Percentiles rank a stretch among this genome's conserved stretches.
Evolutionary conservation across 2,329 filamentous ascomycete genomes (phyloP).

Genomic region (Apiospora rasikravindrae): DNA sequence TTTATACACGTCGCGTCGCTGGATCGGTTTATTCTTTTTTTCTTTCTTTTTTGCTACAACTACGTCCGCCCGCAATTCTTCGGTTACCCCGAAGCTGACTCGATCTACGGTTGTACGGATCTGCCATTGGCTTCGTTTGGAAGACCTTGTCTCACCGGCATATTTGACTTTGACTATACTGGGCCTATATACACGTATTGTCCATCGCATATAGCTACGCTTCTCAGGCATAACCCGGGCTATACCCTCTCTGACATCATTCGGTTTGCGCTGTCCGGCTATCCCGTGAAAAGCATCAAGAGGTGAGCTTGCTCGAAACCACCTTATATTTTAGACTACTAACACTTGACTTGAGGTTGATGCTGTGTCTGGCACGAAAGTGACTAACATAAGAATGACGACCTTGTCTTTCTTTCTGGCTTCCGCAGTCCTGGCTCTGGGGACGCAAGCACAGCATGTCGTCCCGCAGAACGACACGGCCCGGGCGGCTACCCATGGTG

Average conservation of each 20-base stretch:
- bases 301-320: not conserved
- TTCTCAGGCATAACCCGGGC: not conserved
- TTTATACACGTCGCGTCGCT: conserved; percentile 1
- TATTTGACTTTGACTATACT: not conserved
- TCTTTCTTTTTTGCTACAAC: not conserved
- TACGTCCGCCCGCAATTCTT: not conserved
- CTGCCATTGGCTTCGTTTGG: not conserved
- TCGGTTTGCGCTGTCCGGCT: not conserved
- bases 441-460: conserved; percentile 11
- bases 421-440: not conserved
- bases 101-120: not conserved
- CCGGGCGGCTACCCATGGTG: not conserved
- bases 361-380: not conserved
- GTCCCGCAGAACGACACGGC: conserved; percentile 14
- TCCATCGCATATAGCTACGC: not conserved
- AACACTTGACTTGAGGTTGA: not conserved
- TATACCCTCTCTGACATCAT: not conserved
- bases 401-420: not conserved
- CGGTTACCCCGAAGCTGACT: not conserved
- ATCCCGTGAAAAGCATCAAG: not conserved
- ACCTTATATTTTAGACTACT: not conserved
- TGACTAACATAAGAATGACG: not conserved
- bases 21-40: not conserved
- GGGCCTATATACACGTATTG: not conserved
- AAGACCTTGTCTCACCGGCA: conserved; percentile 2